Base-by-base conservation (phyloP, 176 grass and related monocot species). In the Eleusine coracana region DNA sequence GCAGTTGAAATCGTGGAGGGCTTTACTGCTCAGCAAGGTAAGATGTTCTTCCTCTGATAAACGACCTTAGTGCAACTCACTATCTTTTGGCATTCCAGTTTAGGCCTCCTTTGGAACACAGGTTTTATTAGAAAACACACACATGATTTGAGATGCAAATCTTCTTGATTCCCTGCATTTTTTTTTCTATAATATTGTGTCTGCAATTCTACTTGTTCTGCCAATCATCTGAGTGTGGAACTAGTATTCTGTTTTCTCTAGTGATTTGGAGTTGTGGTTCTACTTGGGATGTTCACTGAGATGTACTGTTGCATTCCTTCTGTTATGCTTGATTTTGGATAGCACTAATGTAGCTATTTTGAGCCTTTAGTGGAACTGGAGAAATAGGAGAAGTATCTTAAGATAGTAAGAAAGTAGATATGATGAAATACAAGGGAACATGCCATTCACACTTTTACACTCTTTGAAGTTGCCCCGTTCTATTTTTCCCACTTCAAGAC, bases 1-100 rank as follows among this genome's bases (percentile, higher is more conserved):
- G 11, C 23, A 65, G 29, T 7, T 2, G 55, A 78, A 80, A 74
- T 3, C 5, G 2, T 7, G 14, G 80, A 78, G 23, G 48, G 64
- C 36, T 75, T 92, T 65, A 58, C 71, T 74, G 76, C 64, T 79
- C 76, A 80, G 28, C 84, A 81, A 54, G 58, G 91, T 92, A 87
- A 84, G 60, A 29, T 16, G 55, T 31, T 62, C 7, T 67, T 37
- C 56, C 66, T 85, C 16, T 73, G 14, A 51, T 52, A 74, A 71
- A 5, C 66, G 48, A 7, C 13, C 39, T 71, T 70, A 12, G n/a
- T 5, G 17, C 20, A 36, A 51, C 3, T 38, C 49, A 9, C 56
- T 39, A 38, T 40, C 51, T 23, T 75, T 31, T 23, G n/a, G 0
- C 34, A 72, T 71, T 80, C 38, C 28, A 59, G 23, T 82, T 77